A percentile compares a stretch with the other conserved stretches of the same genome.
Conservation (phyloP, 306 rosid species). For the Begonia masoniana region DNA sequence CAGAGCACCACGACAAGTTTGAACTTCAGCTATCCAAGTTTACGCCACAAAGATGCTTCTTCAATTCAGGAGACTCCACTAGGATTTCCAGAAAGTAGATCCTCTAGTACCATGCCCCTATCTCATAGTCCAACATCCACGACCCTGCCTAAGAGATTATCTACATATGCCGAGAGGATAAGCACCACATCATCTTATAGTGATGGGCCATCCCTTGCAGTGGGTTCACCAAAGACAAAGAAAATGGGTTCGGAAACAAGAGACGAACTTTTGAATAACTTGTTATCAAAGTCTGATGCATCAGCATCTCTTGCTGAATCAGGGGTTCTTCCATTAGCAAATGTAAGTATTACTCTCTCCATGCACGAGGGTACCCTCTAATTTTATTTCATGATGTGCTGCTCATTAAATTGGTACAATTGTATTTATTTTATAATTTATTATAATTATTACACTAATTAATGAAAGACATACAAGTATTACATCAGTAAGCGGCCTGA, state of each 20-base stretch:
- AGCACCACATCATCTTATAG: conserved; percentile 58
- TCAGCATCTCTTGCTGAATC: conserved; percentile 29
- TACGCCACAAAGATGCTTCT: conserved; percentile 52
- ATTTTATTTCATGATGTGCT: too few species aligned
- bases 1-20: conserved; percentile 34
- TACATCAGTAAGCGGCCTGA: too few species aligned
- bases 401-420: too few species aligned
- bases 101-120: conserved; percentile 31
- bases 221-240: conserved; percentile 80
- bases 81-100: conserved; percentile 41
- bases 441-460: too few species aligned
- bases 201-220: conserved; percentile 50
- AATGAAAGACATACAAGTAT: too few species aligned
- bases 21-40: conserved; percentile 36
- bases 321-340: conserved; percentile 35
- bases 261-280: conserved; percentile 67
- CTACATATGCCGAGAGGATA: conserved; percentile 91
- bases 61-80: conserved; percentile 53
- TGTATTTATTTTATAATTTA: too few species aligned
- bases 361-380: too few species aligned
- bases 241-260: conserved; percentile 82
- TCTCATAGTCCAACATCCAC: conserved; percentile 45
- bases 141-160: conserved; percentile 49
- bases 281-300: conserved; percentile 50
- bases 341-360: conserved; percentile 27